Percentiles rank a stretch among this genome's conserved stretches.
These are phyloP conservation scores for Cichorium intybus DNA, from an alignment of 140 eudicot species.

Conservation along the genomic window DNA sequence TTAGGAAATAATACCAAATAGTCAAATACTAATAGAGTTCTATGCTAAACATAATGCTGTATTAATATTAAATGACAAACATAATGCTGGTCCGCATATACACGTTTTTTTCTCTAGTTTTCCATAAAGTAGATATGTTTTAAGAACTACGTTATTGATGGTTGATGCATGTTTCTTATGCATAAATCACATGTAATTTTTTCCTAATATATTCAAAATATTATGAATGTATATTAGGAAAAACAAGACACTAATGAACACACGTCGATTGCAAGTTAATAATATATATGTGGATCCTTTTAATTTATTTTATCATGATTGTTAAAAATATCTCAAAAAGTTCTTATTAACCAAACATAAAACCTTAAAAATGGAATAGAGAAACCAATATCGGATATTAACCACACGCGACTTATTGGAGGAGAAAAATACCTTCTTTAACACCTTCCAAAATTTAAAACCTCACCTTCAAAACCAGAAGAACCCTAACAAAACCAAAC, in stretches of 20 bases:
- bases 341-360: background rate
- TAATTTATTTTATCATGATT: background rate
- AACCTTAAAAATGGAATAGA: background rate
- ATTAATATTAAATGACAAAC: too few species aligned
- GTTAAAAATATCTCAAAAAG: background rate
- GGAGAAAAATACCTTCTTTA: conserved; percentile 22
- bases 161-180: background rate
- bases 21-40: too few species aligned
- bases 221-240: background rate
- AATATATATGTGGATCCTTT: background rate
- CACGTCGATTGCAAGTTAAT: background rate
- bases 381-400: background rate
- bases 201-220: background rate
- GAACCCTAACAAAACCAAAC: background rate
- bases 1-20: too few species aligned
- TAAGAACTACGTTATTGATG: background rate
- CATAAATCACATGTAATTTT: background rate
- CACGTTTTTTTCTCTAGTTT: too few species aligned
- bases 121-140: background rate
- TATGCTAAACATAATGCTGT: too few species aligned
- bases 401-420: conserved; percentile 47
- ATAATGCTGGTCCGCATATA: too few species aligned
- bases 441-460: conserved; percentile 17
- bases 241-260: too few species aligned
- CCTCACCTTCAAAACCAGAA: conserved; percentile 12